These are phyloP conservation scores for Xylariaceae sp. DNA, from an alignment of 2,329 filamentous ascomycete species.

Conservation along the genomic window DNA sequence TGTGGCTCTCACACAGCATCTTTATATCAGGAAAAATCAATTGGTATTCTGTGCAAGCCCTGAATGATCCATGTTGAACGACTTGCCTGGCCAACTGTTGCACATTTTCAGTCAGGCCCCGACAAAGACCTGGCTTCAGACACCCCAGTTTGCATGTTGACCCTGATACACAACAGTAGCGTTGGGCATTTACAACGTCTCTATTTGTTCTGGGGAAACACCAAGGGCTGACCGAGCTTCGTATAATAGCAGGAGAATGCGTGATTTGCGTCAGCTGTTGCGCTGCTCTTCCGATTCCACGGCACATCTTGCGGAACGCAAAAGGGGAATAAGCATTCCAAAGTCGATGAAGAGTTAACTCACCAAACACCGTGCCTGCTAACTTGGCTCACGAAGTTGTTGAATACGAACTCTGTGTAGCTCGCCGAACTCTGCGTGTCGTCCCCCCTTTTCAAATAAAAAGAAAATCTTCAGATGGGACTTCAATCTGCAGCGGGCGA, in stretches of 20 bases:
- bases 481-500: neutral
- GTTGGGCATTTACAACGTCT: neutral
- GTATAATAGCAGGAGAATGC: conserved; percentile 1
- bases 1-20: conserved; percentile 1
- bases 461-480: neutral
- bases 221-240: conserved; percentile 4
- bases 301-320: neutral
- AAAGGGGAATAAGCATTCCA: neutral
- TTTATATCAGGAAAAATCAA: neutral
- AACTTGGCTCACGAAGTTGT: neutral
- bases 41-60: neutral
- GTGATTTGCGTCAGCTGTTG: neutral
- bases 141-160: neutral
- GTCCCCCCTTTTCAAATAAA: neutral
- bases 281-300: neutral
- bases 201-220: conserved; percentile 10
- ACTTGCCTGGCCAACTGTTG: conserved; percentile 2
- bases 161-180: conserved; percentile 10
- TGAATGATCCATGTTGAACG: neutral
- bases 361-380: neutral
- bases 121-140: neutral
- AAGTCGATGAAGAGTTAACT: neutral
- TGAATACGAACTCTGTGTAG: neutral
- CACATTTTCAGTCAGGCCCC: conserved; percentile 1
- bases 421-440: neutral